Evolutionary conservation across 2,329 filamentous ascomycete species (phyloP), one percentile per base, ranked within the genome.

Genomic region (Thelonectria rubi): DNA sequence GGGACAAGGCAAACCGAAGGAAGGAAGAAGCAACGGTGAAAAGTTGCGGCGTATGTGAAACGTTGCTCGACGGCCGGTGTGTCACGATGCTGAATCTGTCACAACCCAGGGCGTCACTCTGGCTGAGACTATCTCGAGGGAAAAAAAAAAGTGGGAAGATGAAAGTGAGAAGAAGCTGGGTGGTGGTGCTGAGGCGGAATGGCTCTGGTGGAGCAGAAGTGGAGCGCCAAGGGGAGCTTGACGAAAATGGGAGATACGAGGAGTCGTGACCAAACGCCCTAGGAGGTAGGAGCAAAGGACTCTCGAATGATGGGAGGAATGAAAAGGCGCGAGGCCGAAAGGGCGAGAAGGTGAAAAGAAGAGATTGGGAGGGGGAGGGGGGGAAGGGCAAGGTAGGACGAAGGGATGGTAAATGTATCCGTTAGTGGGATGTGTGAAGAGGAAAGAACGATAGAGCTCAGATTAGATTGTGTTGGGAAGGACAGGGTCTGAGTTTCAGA

Each of bases 51-150:
- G 56, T 60, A 40, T 48, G 60, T 57, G 63, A 49, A 59, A 63
- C 55, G 64, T 65, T 62, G 66, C 64, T 65, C 64, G 48, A 45
- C 42, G 39, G 64, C 64, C 53, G 47, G 56, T 54, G 65, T 54
- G 47, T 34, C 45, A 57, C 63, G 48, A n/a, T 56, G 32, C 56
- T 49, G 50, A 60, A 49, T 55, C 39, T 46, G 55, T 55, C 42
- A 63, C 60, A 49, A 42, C 32, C 34, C 34, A 37, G 18, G 66
- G 55, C 57, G 68, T 65, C 55, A 57, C 18, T 51, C 26, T 26
- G 26, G 20, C 24, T 37, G 55, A 57, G 52, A 49, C 37, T 53
- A 55, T 55, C 52, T 47, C 42, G 52, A 37, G 17, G 52, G 17
- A 42, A 37, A 55, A 47, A 15, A 47, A 40, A 24, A 57, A 42